phyloP scores from a whole-genome alignment of 768 basidiomycete species.

The Boletellus ananas region DNA sequence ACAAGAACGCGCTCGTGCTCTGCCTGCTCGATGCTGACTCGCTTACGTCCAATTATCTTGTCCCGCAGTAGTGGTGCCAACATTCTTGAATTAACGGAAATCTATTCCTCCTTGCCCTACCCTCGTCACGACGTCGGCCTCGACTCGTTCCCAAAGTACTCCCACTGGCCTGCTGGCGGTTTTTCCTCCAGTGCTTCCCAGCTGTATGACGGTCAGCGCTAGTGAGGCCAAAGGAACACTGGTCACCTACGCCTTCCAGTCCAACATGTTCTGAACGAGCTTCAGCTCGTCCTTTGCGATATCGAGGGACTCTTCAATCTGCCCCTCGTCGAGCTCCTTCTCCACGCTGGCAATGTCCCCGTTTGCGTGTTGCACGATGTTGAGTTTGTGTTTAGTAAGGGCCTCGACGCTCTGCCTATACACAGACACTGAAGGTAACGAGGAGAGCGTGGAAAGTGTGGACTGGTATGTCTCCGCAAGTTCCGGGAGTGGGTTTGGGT shows the following conservation, averaged over 20 bases:
- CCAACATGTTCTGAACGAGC: slow-evolving; percentile 77
- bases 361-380: slow-evolving; percentile 63
- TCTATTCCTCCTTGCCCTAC: not conserved
- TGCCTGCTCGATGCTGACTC: not conserved
- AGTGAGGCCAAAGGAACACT: not conserved
- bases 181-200: slow-evolving; percentile 89
- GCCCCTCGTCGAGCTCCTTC: slow-evolving; percentile 73
- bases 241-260: slow-evolving; percentile 89
- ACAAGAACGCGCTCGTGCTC: slow-evolving; percentile 7
- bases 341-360: slow-evolving; percentile 68
- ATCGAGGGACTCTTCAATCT: slow-evolving; percentile 82
- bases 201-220: slow-evolving; percentile 36
- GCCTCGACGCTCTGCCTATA: slow-evolving; percentile 90
- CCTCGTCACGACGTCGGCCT: slow-evolving; percentile 34
- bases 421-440: slow-evolving; percentile 77
- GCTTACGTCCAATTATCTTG: not conserved
- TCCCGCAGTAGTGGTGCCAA: slow-evolving; percentile 5
- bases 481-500: slow-evolving; percentile 79
- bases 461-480: slow-evolving; percentile 71
- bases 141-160: slow-evolving; percentile 63
- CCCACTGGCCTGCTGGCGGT: slow-evolving; percentile 83
- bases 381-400: slow-evolving; percentile 75
- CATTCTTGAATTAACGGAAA: slow-evolving; percentile 3
- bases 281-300: slow-evolving; percentile 80
- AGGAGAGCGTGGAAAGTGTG: slow-evolving; percentile 65